phyloP scores from a whole-genome alignment of 2,329 filamentous ascomycete species.

The Blastomyces percursus region DNA sequence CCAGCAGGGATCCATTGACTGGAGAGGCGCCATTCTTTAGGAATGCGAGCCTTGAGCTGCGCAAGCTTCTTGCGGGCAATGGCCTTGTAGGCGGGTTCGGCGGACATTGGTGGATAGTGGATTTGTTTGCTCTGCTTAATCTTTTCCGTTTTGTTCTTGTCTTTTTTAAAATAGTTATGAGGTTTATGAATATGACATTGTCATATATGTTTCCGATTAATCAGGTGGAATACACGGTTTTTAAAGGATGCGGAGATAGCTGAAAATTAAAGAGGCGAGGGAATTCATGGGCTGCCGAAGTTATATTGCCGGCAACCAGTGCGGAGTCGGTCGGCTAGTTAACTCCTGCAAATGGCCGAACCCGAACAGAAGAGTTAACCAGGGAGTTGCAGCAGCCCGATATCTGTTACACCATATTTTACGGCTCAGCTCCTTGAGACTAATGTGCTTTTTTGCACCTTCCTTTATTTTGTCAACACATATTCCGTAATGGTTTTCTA shows the following conservation, averaged over 20 bases:
- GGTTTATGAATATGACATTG: background rate
- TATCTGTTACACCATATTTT: background rate
- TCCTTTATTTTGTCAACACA: too few species aligned
- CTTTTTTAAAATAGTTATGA: background rate
- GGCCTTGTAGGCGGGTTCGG: slow-evolving; percentile 20
- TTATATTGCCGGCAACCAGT: background rate
- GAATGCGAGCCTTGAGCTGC: slow-evolving; percentile 29
- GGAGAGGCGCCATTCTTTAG: slow-evolving; percentile 30
- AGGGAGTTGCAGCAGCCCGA: background rate
- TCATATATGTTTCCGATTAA: background rate
- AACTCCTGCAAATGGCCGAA: background rate
- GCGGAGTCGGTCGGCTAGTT: background rate
- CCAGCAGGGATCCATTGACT: slow-evolving; percentile 23
- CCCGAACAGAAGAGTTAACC: background rate
- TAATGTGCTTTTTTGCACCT: too few species aligned
- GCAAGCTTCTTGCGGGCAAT: slow-evolving; percentile 32
- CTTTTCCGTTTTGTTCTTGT: background rate
- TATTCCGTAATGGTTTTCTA: too few species aligned
- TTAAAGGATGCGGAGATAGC: background rate
- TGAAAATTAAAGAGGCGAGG: background rate
- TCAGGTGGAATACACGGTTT: background rate
- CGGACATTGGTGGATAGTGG: background rate
- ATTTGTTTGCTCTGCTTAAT: background rate
- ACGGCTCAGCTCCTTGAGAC: background rate
- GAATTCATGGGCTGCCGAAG: background rate